Conservation (phyloP, 768 basidiomycete genomes). For the Paxillus involutus region DNA sequence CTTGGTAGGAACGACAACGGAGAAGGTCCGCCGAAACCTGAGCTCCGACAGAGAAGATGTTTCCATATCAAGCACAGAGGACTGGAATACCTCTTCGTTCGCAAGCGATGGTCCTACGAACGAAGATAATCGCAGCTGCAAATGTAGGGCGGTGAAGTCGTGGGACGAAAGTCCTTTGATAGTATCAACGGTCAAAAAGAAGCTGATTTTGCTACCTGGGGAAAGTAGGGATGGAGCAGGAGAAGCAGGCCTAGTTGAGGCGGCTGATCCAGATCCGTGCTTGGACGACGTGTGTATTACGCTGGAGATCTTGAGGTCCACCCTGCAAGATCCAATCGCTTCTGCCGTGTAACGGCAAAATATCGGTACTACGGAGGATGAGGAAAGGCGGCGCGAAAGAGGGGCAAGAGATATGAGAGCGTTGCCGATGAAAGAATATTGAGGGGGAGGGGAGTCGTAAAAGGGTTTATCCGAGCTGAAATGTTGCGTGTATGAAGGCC, state of each 20-base stretch:
- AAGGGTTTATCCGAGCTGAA: constrained; percentile 94
- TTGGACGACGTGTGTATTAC: constrained; percentile 57
- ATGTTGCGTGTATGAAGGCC: constrained; percentile 91
- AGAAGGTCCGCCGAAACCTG: constrained; percentile 81
- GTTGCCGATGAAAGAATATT: constrained; percentile 92
- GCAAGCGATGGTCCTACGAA: constrained; percentile 71
- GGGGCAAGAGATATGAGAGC: constrained; percentile 81
- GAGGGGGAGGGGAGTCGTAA: constrained; percentile 83
- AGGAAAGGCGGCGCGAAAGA: constrained; percentile 73
- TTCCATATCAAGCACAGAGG: constrained; percentile 73
- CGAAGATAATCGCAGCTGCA: constrained; percentile 86
- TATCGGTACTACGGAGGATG: constrained; percentile 78
- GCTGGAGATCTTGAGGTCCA: constrained; percentile 80
- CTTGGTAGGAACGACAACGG: constrained; percentile 72
- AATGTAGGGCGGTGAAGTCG: constrained; percentile 83
- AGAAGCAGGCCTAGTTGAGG: constrained; percentile 74
- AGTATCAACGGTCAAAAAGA: constrained; percentile 82
- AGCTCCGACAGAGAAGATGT: constrained; percentile 71
- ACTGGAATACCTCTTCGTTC: constrained; percentile 83
- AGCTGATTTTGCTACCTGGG: constrained; percentile 77
- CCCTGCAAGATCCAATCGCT: constrained; percentile 91
- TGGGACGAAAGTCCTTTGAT: constrained; percentile 89
- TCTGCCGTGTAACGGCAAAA: constrained; percentile 94
- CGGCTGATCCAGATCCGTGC: constrained; percentile 57
- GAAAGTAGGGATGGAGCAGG: constrained; percentile 68